These are phyloP conservation scores for Trematosphaeria pertusa DNA, from an alignment of 2,329 filamentous ascomycete species.

Conservation along the genomic window DNA sequence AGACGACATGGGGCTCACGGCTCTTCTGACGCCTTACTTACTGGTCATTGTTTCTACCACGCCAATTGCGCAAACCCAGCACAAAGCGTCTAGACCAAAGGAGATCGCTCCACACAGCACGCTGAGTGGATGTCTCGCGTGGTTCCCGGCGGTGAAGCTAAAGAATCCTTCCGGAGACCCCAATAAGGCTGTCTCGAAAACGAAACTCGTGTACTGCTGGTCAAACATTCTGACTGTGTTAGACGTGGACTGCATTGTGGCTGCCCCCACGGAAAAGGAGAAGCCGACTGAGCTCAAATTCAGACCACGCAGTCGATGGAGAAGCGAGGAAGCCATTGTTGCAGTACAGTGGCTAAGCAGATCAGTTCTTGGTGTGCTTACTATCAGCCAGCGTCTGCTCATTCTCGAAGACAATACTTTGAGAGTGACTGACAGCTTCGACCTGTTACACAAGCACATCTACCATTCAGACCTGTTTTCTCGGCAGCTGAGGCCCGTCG, in stretches of 20 bases:
- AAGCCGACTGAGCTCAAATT: constrained; percentile 82
- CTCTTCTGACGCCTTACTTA: constrained; percentile 93
- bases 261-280: constrained; percentile 70
- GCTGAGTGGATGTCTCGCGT: constrained; percentile 91
- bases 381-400: constrained; percentile 90
- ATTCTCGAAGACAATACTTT: constrained; percentile 86
- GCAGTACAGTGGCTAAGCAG: constrained; percentile 96
- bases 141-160: constrained; percentile 95
- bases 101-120: constrained; percentile 89
- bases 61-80: constrained; percentile 92
- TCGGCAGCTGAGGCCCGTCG: constrained; percentile 78
- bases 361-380: constrained; percentile 89
- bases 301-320: constrained; percentile 84
- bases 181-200: constrained; percentile 74
- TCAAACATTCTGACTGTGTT: constrained; percentile 95
- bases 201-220: constrained; percentile 97
- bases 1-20: constrained; percentile 87
- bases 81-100: constrained; percentile 90
- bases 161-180: constrained; percentile 75
- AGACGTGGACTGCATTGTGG: constrained; percentile 74
- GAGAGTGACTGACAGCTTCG: constrained; percentile 92
- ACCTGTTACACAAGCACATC: constrained; percentile 89
- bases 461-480: constrained; percentile 93
- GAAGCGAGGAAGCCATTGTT: constrained; percentile 92
- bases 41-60: constrained; percentile 97